Percentiles rank a stretch among this genome's conserved stretches.
These are phyloP conservation scores for Fraxinus albicans DNA, from an alignment of 305 asterid species.

Conservation along the genomic window DNA sequence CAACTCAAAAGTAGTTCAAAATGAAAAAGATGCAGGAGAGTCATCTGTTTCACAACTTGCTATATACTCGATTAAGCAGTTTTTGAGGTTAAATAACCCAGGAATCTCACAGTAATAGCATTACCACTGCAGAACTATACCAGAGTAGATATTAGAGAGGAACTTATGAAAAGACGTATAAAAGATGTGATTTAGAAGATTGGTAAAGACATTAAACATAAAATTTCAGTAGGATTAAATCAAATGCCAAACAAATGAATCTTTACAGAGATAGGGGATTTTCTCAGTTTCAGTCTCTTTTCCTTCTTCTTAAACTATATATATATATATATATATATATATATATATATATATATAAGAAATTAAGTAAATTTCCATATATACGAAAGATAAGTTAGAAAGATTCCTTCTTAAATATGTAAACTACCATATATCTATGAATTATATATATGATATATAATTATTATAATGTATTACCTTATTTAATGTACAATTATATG, in stretches of 20 bases:
- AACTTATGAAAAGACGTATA: background rate
- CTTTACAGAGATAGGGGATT: background rate
- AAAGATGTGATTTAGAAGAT: slow-evolving; percentile 2
- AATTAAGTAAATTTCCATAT: no score
- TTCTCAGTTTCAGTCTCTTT: background rate
- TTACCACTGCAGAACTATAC: slow-evolving; percentile 1
- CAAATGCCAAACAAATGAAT: background rate
- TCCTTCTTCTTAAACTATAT: no score
- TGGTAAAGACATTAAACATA: background rate
- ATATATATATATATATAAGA: no score
- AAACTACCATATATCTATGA: no score
- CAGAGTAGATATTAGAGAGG: background rate
- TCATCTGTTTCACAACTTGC: background rate
- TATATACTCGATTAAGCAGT: slow-evolving; percentile 15
- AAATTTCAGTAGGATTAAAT: background rate
- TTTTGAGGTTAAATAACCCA: background rate
- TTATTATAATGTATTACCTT: no score
- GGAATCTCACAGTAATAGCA: background rate
- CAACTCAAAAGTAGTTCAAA: slow-evolving; percentile 9
- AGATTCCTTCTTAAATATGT: no score
- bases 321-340: no score
- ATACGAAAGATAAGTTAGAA: no score
- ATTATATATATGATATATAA: no score
- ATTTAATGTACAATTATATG: no score
- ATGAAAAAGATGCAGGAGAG: background rate